A percentile compares a stretch with the other conserved stretches of the same genome.
Conservation (phyloP, 371 early-diverging fungal species). For the Phascolomyces articulosus region DNA sequence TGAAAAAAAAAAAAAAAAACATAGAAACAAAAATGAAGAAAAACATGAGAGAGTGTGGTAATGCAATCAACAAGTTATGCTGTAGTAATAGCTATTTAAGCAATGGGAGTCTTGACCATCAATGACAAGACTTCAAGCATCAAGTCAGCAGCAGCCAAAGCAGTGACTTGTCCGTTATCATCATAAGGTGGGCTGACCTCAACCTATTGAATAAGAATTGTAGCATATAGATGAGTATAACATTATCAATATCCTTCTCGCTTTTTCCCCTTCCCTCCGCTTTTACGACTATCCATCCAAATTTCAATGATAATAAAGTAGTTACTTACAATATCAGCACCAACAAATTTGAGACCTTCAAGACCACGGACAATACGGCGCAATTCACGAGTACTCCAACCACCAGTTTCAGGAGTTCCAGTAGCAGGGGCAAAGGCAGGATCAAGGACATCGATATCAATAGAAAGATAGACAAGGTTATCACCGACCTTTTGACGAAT, state of each 20-base stretch:
- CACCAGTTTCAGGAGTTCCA: conserved; percentile 37
- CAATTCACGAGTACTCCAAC: conserved; percentile 23
- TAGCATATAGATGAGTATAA: no score
- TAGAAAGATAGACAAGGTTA: conserved; percentile 34
- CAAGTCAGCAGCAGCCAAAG: conserved; percentile 24
- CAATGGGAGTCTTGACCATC: conserved; percentile 20
- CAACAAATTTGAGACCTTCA: conserved; percentile 36
- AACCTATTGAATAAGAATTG: neutral
- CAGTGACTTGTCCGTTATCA: conserved; percentile 29
- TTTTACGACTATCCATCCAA: no score
- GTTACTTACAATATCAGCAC: conserved; percentile 33
- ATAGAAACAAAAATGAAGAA: no score
- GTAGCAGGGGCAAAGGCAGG: conserved; percentile 43
- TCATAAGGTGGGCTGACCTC: conserved; percentile 39
- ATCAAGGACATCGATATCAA: conserved; percentile 42
- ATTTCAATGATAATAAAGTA: neutral
- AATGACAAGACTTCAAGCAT: conserved; percentile 23
- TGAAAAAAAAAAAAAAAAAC: no score
- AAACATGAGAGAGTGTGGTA: no score
- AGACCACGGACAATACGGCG: conserved; percentile 32
- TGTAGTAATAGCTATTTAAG: neutral
- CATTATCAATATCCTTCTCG: no score
- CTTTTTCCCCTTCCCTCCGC: no score
- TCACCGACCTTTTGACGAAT: conserved; percentile 31
- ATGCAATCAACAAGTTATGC: no score